Evolutionary conservation across 192 early-diverging fungal genomes (phyloP).

Genomic region (Backusella parvicylindrica): DNA sequence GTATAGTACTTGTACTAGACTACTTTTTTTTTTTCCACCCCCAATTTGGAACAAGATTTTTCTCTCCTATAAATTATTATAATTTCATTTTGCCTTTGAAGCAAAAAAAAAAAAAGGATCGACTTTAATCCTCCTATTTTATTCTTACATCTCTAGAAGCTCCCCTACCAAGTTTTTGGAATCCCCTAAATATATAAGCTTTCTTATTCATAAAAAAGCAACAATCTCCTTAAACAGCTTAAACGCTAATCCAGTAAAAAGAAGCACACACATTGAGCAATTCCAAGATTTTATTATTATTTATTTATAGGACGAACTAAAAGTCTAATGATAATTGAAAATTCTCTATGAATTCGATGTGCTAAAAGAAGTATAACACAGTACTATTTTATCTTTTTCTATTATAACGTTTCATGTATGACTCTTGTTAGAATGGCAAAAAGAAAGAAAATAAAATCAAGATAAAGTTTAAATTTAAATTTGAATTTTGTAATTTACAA

Average conservation of each 20-base stretch:
- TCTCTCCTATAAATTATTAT: not conserved
- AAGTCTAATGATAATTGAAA: not conserved
- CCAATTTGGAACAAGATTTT: not conserved
- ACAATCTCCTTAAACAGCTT: not conserved
- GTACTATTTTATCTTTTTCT: no score
- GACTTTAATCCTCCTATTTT: not conserved
- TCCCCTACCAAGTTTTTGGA: conserved; percentile 6
- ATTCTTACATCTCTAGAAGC: not conserved
- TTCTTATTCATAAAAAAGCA: not conserved
- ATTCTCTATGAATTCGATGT: no score
- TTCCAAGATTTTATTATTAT: not conserved
- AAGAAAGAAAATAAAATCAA: not conserved
- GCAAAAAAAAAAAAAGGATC: not conserved
- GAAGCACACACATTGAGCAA: not conserved
- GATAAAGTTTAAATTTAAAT: not conserved
- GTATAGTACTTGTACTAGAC: not conserved
- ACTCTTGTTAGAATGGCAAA: not conserved
- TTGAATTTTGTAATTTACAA: not conserved
- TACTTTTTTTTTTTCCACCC: not conserved
- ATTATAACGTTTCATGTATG: no score
- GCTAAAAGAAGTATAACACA: no score
- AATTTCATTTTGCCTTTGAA: not conserved
- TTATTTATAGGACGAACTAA: not conserved
- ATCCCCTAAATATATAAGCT: not conserved
- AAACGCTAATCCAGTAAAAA: not conserved